Percentiles rank a stretch among this genome's conserved stretches.
These are phyloP conservation scores for Micromonas pusilla DNA, from an alignment of 139 green algal species.

Conservation along the genomic window DNA sequence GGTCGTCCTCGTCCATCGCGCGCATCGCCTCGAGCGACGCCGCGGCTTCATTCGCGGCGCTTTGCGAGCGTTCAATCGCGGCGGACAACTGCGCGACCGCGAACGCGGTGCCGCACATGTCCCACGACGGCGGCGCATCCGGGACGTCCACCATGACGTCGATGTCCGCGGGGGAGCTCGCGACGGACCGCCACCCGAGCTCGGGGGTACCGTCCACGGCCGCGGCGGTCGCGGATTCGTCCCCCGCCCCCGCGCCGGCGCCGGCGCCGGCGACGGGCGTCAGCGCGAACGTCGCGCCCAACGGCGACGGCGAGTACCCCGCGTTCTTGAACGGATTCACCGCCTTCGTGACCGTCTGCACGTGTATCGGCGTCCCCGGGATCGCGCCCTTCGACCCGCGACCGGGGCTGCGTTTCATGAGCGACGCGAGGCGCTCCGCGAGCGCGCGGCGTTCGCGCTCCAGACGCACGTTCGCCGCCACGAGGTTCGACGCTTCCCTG, in stretches of 20 bases:
- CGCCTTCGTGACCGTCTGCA: neutral
- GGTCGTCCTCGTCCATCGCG: neutral
- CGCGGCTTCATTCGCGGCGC: no score
- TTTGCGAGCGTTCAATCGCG: neutral
- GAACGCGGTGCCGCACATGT: neutral
- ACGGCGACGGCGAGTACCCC: no score
- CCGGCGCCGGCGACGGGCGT: neutral
- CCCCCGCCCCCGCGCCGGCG: no score
- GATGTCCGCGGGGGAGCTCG: no score
- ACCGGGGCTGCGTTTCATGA: neutral
- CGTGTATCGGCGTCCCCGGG: neutral
- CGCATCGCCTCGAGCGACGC: neutral
- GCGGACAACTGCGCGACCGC: neutral
- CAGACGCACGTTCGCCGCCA: neutral
- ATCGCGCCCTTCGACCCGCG: neutral
- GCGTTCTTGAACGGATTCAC: no score
- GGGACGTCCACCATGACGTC: no score
- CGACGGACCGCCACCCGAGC: no score
- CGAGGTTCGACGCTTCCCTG: neutral
- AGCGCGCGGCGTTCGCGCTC: neutral
- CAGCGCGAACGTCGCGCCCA: neutral
- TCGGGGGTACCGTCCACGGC: no score
- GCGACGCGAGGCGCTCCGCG: neutral
- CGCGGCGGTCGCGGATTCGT: no score
- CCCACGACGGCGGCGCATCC: neutral